Percentiles rank a stretch among this genome's conserved stretches.
These are phyloP conservation scores for Trifolium fragiferum DNA, from an alignment of 306 rosid species.

Conservation along the genomic window DNA sequence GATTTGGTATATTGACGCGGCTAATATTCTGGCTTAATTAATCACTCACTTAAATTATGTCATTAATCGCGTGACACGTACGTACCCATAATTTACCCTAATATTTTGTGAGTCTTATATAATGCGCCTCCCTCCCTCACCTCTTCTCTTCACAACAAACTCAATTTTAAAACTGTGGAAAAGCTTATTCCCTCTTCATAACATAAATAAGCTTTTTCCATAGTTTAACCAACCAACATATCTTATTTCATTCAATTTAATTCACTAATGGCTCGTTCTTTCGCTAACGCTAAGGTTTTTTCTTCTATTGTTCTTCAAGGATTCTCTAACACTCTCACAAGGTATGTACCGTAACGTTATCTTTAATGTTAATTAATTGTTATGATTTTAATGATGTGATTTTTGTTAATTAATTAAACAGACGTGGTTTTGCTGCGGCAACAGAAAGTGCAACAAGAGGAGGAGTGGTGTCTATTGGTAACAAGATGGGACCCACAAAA, in stretches of 20 bases:
- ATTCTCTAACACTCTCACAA: constrained; percentile 54
- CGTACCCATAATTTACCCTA: background rate
- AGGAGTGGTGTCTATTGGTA: constrained; percentile 40
- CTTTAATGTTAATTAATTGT: no score
- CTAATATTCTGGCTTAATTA: background rate
- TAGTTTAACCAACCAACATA: no score
- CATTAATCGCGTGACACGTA: background rate
- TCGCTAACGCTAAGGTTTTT: constrained; percentile 65
- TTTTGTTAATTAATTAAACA: constrained; percentile 29
- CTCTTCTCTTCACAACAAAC: background rate
- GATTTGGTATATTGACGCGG: constrained; percentile 29
- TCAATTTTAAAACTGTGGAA: constrained; percentile 37
- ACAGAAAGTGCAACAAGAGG: constrained; percentile 55
- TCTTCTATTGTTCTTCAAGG: constrained; percentile 56
- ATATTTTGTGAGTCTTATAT: constrained; percentile 29
- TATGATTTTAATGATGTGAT: background rate
- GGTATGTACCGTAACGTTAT: constrained; percentile 45
- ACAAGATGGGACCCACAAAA: constrained; percentile 45
- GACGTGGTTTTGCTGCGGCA: constrained; percentile 76
- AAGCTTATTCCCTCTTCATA: constrained; percentile 7
- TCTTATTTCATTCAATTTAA: no score
- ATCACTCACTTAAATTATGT: background rate
- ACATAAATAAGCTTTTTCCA: background rate
- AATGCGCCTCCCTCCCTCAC: background rate
- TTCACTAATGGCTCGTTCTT: constrained; percentile 75